phyloP scores from a whole-genome alignment of 2,329 filamentous ascomycete species.

The Colletotrichum echinochloae region DNA sequence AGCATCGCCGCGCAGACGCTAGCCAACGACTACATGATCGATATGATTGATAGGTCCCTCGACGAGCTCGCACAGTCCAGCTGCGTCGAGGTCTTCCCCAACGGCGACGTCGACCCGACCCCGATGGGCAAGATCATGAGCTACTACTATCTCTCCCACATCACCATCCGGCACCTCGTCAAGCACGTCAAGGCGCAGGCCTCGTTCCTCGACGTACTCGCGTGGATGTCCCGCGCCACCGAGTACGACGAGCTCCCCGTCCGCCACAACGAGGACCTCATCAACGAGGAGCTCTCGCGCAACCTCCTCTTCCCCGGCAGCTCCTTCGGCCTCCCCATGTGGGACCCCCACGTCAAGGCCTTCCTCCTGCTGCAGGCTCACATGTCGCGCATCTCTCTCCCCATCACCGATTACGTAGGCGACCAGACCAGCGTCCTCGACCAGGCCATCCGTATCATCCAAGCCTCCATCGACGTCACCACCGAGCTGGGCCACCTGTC shows the following conservation, averaged over 20 bases:
- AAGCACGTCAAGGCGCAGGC: slow-evolving; percentile 80
- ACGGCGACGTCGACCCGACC: slow-evolving; percentile 90
- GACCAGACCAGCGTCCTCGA: slow-evolving; percentile 92
- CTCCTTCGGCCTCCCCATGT: slow-evolving; percentile 84
- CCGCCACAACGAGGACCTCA: slow-evolving; percentile 96
- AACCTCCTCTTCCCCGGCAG: slow-evolving; percentile 76
- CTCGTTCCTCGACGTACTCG: slow-evolving; percentile 83
- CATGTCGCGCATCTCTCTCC: slow-evolving; percentile 91
- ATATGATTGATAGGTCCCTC: slow-evolving; percentile 89
- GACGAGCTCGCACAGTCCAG: slow-evolving; percentile 84
- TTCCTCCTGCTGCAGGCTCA: slow-evolving; percentile 95
- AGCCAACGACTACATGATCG: slow-evolving; percentile 95
- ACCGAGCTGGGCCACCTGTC: slow-evolving; percentile 88
- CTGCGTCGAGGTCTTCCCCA: slow-evolving; percentile 85
- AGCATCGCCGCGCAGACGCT: slow-evolving; percentile 85
- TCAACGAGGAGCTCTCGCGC: slow-evolving; percentile 89
- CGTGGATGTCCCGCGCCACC: slow-evolving; percentile 92
- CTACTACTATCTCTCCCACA: slow-evolving; percentile 98
- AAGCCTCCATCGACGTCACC: slow-evolving; percentile 93
- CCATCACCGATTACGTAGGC: slow-evolving; percentile 96
- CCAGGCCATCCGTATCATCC: slow-evolving; percentile 95
- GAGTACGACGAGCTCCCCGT: slow-evolving; percentile 99
- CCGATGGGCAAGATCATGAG: slow-evolving; percentile 98
- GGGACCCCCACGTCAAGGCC: slow-evolving; percentile 98
- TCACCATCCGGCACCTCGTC: slow-evolving; percentile 88